Base-by-base conservation (phyloP, 768 basidiomycete species). In the Pleurotus pulmonarius region DNA sequence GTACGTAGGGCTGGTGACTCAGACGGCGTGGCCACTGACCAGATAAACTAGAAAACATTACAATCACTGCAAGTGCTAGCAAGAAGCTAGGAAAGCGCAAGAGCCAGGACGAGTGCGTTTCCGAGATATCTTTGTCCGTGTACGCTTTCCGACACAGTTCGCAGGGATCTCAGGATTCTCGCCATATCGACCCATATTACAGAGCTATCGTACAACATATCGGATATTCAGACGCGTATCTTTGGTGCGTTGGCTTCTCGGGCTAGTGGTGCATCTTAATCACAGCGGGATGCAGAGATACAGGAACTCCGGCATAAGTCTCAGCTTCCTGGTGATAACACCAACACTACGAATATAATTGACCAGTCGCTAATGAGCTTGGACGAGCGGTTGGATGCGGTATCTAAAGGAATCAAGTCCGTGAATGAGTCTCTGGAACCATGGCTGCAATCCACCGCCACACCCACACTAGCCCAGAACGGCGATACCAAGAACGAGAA, bases 231-330 rank as follows among this genome's bases (percentile, higher is more conserved):
- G 71, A 91, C 92, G 49, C 87, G 92, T 64, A 92, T 94, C 68
- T 94, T 94, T 64, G 92, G 91, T 92, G 68, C 58, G 81, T 57
- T 29, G 43, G 55, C 41, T 39, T 20, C 44, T 37, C 11, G 39
- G 49, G 37, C 29, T 39, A 18, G 16, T 54, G n/a, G 20, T 48
- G 24, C 59, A 58, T 26, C 60, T 58, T 41, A 53, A 34, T 47
- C 39, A 25, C 41, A 15, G 51, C 29, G 47, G 15, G 16, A 59
- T 56, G 24, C 64, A 94, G 93, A 94, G 73, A 93, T 95, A 49
- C 92, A 96, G 70, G 94, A 96, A 69, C 80, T 95, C 44, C 87
- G 94, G 43, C 94, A 96, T 73, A 91, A 88, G 64, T 87, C 88
- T 15, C 87, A 90, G 60, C 78, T 83, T 11, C 78, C 81, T 12